Evolutionary conservation across 805 yeast species (phyloP).

Genomic region (Candida endomychidarum): DNA sequence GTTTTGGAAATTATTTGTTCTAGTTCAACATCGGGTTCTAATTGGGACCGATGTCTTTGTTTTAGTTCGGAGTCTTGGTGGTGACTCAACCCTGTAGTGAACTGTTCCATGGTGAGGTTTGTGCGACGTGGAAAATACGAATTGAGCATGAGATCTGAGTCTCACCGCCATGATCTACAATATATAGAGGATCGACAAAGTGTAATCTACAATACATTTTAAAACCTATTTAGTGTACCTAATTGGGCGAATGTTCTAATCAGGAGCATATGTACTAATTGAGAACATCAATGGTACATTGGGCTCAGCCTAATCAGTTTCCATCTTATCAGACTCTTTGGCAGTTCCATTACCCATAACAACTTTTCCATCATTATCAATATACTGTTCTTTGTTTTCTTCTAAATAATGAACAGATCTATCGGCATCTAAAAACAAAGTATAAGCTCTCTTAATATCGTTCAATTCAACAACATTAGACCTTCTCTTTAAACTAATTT

Average conservation of each 20-base stretch:
- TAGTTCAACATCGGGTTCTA: slow-evolving; percentile 16
- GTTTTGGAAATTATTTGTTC: slow-evolving; percentile 25
- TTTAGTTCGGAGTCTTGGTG: slow-evolving; percentile 2
- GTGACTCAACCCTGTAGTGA: not conserved
- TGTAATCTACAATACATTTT: too few species aligned
- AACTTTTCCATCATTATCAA: slow-evolving; percentile 78
- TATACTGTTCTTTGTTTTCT: slow-evolving; percentile 64
- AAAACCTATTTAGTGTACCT: too few species aligned
- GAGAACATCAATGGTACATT: too few species aligned
- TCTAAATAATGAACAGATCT: slow-evolving; percentile 86
- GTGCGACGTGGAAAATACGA: too few species aligned
- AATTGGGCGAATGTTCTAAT: too few species aligned
- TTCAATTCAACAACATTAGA: slow-evolving; percentile 64
- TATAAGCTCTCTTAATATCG: slow-evolving; percentile 85
- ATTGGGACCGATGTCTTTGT: not conserved
- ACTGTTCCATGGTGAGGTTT: slow-evolving; percentile 3
- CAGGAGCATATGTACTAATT: too few species aligned
- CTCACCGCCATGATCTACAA: too few species aligned
- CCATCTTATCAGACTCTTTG: slow-evolving; percentile 35
- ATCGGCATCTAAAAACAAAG: slow-evolving; percentile 82
- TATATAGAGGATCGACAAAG: too few species aligned
- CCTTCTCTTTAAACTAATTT: slow-evolving; percentile 81
- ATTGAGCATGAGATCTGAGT: too few species aligned
- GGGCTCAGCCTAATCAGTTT: slow-evolving; percentile 24
- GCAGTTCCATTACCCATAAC: slow-evolving; percentile 37